Percentiles rank a stretch among this genome's conserved stretches.
Conservation (phyloP, 768 basidiomycete species). For the Boletus sensibilis region DNA sequence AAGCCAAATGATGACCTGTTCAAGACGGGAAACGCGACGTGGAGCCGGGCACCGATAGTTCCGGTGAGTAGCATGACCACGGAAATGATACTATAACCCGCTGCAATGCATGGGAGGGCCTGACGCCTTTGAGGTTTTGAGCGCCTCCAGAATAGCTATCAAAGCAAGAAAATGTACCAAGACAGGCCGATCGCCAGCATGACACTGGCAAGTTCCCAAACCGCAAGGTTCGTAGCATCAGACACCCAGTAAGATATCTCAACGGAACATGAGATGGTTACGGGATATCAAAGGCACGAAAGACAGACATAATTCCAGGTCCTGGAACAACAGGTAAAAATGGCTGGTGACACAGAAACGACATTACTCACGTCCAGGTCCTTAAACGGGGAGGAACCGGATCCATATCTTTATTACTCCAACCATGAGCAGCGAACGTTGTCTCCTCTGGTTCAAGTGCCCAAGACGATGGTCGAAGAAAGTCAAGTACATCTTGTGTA, state of each 20-base stretch:
- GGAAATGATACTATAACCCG: constrained; percentile 72
- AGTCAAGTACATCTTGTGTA: neutral
- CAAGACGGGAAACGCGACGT: constrained; percentile 74
- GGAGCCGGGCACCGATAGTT: constrained; percentile 71
- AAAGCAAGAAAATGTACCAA: constrained; percentile 40
- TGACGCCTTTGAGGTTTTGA: constrained; percentile 47
- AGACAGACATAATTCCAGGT: constrained; percentile 68
- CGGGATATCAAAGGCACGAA: constrained; percentile 32
- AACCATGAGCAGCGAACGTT: constrained; percentile 58
- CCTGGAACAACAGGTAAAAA: constrained; percentile 7
- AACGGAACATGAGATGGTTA: constrained; percentile 14
- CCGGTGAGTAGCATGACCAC: constrained; percentile 77
- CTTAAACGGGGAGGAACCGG: constrained; percentile 58
- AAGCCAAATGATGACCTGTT: constrained; percentile 86
- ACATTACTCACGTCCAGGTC: constrained; percentile 51
- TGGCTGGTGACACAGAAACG: neutral
- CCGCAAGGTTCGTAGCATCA: constrained; percentile 41
- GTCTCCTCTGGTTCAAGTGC: constrained; percentile 29
- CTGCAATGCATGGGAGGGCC: constrained; percentile 65
- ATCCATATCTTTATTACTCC: constrained; percentile 79
- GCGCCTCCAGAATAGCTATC: neutral
- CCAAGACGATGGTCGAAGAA: constrained; percentile 25
- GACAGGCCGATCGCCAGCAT: constrained; percentile 76
- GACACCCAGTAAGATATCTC: constrained; percentile 33
- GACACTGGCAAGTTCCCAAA: constrained; percentile 55